Percentiles rank a stretch among this genome's conserved stretches.
These are phyloP conservation scores for Naganishia antarctica DNA, from an alignment of 768 basidiomycete species.

Conservation along the genomic window DNA sequence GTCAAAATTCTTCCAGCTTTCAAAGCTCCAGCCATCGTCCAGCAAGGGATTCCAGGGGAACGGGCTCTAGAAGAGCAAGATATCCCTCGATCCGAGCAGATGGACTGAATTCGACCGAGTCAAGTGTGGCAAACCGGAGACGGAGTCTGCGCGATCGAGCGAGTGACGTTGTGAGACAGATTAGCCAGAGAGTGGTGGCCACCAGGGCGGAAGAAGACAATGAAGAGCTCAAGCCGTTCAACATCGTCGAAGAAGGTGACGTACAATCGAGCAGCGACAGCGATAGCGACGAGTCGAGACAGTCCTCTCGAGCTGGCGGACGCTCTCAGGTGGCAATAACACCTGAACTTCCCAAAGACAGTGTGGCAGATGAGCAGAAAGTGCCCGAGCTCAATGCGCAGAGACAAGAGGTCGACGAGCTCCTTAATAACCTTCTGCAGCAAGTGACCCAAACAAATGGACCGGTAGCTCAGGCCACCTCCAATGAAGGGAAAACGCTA, in stretches of 20 bases:
- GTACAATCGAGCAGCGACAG: slow-evolving; percentile 13
- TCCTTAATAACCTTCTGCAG: neutral
- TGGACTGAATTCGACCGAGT: neutral
- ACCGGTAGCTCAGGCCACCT: neutral
- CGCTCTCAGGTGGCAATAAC: neutral
- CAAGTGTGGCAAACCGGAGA: neutral
- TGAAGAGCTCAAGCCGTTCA: slow-evolving; percentile 8
- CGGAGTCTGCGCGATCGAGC: slow-evolving; percentile 8
- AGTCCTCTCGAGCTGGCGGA: neutral
- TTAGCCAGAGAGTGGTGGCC: slow-evolving; percentile 4
- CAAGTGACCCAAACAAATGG: neutral
- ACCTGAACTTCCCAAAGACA: neutral
- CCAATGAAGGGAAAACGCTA: slow-evolving; percentile 1
- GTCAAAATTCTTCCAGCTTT: neutral
- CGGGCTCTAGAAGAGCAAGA: neutral
- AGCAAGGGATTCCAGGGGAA: too few species aligned
- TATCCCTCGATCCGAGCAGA: neutral
- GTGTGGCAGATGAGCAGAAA: neutral
- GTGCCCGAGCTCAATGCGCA: neutral
- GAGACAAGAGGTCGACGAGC: neutral
- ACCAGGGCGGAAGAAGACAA: slow-evolving; percentile 1
- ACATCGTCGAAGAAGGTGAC: neutral
- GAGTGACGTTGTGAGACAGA: slow-evolving; percentile 1
- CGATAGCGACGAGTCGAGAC: neutral
- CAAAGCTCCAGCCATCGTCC: neutral